Percentiles rank a stretch among this genome's conserved stretches.
Evolutionary conservation across 1,284 basidiomycete genomes (phyloP).

Genomic region (Heterobasidion parviporum): DNA sequence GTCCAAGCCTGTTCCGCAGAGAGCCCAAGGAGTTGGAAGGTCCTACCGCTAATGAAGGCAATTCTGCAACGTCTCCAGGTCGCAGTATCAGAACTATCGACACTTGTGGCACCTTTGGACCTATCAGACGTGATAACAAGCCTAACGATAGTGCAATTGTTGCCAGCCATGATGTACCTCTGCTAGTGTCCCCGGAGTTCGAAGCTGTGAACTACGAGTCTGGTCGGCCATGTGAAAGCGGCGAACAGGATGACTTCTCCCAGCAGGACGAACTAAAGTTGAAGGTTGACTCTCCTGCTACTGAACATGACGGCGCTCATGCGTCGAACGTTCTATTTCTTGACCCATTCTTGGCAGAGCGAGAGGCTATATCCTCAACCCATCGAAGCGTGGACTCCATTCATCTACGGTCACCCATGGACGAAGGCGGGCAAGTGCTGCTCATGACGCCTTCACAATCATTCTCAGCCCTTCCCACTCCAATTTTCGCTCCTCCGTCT

Average conservation of each 20-base stretch:
- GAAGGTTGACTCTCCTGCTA: not conserved
- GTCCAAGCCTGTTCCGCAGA: not conserved
- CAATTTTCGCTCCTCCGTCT: slow-evolving; percentile 2
- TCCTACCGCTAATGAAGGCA: not conserved
- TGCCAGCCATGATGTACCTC: not conserved
- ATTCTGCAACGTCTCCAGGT: not conserved
- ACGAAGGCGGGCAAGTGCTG: not conserved
- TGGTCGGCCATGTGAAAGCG: too few species aligned
- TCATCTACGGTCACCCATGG: not conserved
- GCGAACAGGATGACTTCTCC: too few species aligned
- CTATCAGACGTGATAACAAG: not conserved
- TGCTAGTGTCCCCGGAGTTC: too few species aligned
- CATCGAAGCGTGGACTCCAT: not conserved
- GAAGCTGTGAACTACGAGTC: too few species aligned
- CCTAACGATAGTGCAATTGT: not conserved
- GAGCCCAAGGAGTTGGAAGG: not conserved
- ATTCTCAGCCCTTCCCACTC: not conserved
- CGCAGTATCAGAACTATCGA: not conserved
- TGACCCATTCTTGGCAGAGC: not conserved
- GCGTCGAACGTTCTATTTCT: not conserved
- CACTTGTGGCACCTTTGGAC: not conserved
- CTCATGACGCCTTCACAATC: slow-evolving; percentile 3
- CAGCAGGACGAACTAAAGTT: too few species aligned
- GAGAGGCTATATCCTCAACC: not conserved
- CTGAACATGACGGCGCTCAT: not conserved